Conservation (phyloP, 768 basidiomycete species). For the Pholiota conissans region DNA sequence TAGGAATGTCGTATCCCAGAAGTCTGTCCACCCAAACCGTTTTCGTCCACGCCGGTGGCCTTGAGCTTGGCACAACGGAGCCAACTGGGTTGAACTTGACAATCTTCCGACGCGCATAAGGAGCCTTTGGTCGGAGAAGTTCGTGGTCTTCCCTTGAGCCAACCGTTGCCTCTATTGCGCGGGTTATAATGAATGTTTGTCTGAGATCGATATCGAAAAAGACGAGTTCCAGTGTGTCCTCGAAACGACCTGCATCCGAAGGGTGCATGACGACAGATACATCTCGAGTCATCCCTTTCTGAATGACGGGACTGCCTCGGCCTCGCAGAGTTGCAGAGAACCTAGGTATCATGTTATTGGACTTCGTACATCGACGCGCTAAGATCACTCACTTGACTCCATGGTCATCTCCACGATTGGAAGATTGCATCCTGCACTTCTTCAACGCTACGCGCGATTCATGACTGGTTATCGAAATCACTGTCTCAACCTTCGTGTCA, state of each 20-base stretch:
- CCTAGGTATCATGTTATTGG: slow-evolving; percentile 14
- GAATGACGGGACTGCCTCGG: slow-evolving; percentile 26
- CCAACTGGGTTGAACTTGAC: slow-evolving; percentile 27
- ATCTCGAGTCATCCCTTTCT: slow-evolving; percentile 23
- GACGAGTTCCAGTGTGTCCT: slow-evolving; percentile 48
- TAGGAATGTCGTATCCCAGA: slow-evolving; percentile 31
- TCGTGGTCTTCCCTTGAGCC: slow-evolving; percentile 52
- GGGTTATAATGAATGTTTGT: slow-evolving; percentile 46
- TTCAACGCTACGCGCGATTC: slow-evolving; percentile 21
- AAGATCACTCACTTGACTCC: slow-evolving; percentile 22
- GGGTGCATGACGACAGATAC: slow-evolving; percentile 33
- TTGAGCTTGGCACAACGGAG: slow-evolving; percentile 31
- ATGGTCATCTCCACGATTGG: slow-evolving; percentile 20
- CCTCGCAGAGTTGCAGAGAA: slow-evolving; percentile 35
- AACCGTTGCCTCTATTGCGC: slow-evolving; percentile 44
- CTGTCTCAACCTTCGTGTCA: slow-evolving; percentile 27
- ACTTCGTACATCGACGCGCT: not conserved
- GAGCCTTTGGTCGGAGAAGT: slow-evolving; percentile 41
- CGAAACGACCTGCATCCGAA: slow-evolving; percentile 41
- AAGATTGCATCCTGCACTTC: slow-evolving; percentile 23
- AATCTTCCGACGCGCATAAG: slow-evolving; percentile 35
- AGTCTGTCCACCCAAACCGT: slow-evolving; percentile 35
- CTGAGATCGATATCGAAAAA: slow-evolving; percentile 36
- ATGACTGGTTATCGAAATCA: slow-evolving; percentile 26
- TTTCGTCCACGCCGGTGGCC: slow-evolving; percentile 39